Conservation (phyloP, 768 basidiomycete species). For the Pleurotus djamor region DNA sequence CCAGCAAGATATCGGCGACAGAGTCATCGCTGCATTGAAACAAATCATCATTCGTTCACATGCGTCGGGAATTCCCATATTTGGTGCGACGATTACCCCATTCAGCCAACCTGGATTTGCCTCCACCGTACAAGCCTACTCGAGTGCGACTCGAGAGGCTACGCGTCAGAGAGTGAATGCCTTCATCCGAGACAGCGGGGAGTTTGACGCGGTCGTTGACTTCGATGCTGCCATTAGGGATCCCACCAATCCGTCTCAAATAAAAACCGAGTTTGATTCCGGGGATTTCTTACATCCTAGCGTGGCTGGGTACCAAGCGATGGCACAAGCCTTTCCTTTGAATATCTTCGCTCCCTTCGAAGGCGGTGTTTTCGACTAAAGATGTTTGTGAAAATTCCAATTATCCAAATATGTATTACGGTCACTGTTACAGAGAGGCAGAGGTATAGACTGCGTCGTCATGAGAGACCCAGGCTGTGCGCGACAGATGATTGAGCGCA, state of each 20-base stretch:
- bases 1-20: constrained; percentile 35
- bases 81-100: constrained; percentile 51
- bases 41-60: constrained; percentile 43
- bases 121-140: constrained; percentile 33
- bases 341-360: constrained; percentile 26
- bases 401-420: too few species aligned
- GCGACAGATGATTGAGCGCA: too few species aligned
- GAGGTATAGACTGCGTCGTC: too few species aligned
- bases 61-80: constrained; percentile 38
- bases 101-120: constrained; percentile 29
- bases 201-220: constrained; percentile 46
- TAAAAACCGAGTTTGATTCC: constrained; percentile 34
- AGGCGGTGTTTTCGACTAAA: not conserved
- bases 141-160: constrained; percentile 33
- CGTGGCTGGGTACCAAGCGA: constrained; percentile 38
- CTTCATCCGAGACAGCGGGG: constrained; percentile 37
- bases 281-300: constrained; percentile 50
- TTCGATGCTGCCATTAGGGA: constrained; percentile 41
- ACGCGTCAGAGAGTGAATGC: constrained; percentile 40
- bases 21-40: constrained; percentile 40
- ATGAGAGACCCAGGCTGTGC: too few species aligned
- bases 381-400: too few species aligned
- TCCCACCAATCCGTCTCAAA: constrained; percentile 30
- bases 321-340: constrained; percentile 40
- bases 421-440: too few species aligned